Percentiles rank a stretch among this genome's conserved stretches.
phyloP scores from a whole-genome alignment of 2,329 filamentous ascomycete genomes.

The Torrubiella hemipterigena region DNA sequence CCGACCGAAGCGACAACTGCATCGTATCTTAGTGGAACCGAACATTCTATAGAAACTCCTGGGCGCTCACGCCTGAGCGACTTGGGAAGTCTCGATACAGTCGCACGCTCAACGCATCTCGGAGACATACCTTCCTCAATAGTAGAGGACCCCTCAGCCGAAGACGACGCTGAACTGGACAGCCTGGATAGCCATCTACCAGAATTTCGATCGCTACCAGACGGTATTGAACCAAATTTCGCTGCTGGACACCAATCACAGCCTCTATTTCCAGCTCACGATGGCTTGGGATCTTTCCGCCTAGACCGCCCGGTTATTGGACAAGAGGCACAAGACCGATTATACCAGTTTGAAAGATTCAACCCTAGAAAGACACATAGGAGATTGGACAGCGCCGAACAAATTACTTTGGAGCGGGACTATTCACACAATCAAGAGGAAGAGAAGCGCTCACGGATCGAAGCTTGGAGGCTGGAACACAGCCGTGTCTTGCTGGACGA shows the following conservation, averaged over 20 bases:
- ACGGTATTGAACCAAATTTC: constrained; percentile 12
- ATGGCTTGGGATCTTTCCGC: constrained; percentile 80
- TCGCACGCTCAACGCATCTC: constrained; percentile 43
- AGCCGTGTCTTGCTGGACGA: constrained; percentile 76
- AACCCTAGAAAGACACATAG: constrained; percentile 57
- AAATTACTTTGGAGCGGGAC: constrained; percentile 37
- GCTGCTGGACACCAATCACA: constrained; percentile 31
- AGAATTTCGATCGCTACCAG: constrained; percentile 61
- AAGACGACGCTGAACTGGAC: constrained; percentile 73
- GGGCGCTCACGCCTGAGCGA: constrained; percentile 68
- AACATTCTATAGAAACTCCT: constrained; percentile 50
- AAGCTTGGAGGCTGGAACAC: constrained; percentile 86
- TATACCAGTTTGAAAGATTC: constrained; percentile 81
- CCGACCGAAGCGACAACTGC: constrained; percentile 50
- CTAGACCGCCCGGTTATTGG: constrained; percentile 43
- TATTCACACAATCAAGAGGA: constrained; percentile 47
- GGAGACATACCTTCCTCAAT: constrained; percentile 25
- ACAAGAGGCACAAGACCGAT: constrained; percentile 60
- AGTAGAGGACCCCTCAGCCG: constrained; percentile 25
- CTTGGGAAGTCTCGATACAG: constrained; percentile 64
- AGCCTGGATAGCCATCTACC: constrained; percentile 86
- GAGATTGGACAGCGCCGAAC: constrained; percentile 39
- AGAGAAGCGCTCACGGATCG: constrained; percentile 74
- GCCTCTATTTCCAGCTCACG: constrained; percentile 77
- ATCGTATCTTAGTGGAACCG: constrained; percentile 56